Percentiles rank a stretch among this genome's conserved stretches.
Evolutionary conservation across 768 basidiomycete genomes (phyloP).

Genomic region (Pisolithus orientalis): DNA sequence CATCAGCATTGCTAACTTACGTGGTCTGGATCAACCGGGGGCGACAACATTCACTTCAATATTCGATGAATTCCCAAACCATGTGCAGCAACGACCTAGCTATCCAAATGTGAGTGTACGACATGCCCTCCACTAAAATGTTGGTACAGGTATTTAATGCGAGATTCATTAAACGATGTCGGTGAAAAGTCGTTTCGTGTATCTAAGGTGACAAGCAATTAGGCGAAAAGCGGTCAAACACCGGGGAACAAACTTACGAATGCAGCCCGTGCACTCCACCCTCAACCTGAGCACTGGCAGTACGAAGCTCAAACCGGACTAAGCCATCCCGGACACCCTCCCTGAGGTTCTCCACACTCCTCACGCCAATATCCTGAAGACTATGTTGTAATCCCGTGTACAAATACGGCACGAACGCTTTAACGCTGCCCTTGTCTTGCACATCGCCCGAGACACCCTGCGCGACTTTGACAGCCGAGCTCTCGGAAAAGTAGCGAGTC

Average conservation of each 20-base stretch:
- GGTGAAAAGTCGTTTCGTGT: conserved; percentile 55
- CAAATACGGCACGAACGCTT: conserved; percentile 86
- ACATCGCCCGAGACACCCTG: conserved; percentile 96
- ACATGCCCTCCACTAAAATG: not conserved
- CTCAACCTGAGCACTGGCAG: conserved; percentile 92
- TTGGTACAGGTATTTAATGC: not conserved
- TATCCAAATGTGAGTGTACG: no score
- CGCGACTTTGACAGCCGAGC: conserved; percentile 88
- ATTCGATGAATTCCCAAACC: no score
- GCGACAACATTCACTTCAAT: no score
- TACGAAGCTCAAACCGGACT: conserved; percentile 88
- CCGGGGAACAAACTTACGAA: conserved; percentile 56
- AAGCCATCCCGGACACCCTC: conserved; percentile 55
- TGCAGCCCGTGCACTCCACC: conserved; percentile 95
- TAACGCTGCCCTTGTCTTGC: conserved; percentile 93
- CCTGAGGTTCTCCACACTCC: conserved; percentile 58
- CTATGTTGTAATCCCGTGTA: conserved; percentile 85
- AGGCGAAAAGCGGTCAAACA: not conserved
- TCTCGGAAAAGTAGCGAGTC: conserved; percentile 55
- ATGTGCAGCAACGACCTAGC: no score
- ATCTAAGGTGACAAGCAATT: conserved; percentile 29
- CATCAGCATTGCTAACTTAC: no score
- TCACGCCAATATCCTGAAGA: conserved; percentile 87
- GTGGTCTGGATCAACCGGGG: no score
- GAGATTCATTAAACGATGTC: not conserved